Conservation (phyloP, 1,284 basidiomycete genomes). For the Pyrrhoderma noxium region DNA sequence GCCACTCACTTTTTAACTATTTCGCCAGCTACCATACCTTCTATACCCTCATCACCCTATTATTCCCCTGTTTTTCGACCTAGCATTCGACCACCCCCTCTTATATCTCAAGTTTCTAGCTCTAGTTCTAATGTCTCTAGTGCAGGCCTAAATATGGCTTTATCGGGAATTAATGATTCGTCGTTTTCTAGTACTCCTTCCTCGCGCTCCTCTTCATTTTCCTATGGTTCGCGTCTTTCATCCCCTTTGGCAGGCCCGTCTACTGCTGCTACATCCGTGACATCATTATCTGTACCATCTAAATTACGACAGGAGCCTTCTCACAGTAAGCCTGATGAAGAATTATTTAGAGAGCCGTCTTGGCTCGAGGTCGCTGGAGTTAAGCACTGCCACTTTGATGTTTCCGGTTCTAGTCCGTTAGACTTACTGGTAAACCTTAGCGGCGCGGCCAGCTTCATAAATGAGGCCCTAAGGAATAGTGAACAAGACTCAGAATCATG, state of each 20-base stretch:
- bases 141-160: background rate
- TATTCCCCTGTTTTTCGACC: background rate
- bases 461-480: background rate
- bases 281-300: constrained; percentile 5
- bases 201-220: constrained; percentile 18
- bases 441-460: constrained; percentile 36
- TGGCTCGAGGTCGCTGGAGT: constrained; percentile 19
- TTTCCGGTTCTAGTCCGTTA: constrained; percentile 31
- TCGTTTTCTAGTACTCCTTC: constrained; percentile 11
- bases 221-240: constrained; percentile 2
- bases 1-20: constrained; percentile 16
- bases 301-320: constrained; percentile 8
- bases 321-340: constrained; percentile 6
- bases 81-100: background rate
- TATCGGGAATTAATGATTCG: background rate
- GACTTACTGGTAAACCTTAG: constrained; percentile 38
- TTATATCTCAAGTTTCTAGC: background rate
- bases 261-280: constrained; percentile 14
- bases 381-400: constrained; percentile 34
- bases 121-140: background rate
- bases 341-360: background rate
- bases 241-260: constrained; percentile 4
- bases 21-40: constrained; percentile 37
- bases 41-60: constrained; percentile 19
- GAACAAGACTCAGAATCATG: constrained; percentile 7